Conservation (phyloP, 2,329 filamentous ascomycete genomes). For the Escovopsis sp. region DNA sequence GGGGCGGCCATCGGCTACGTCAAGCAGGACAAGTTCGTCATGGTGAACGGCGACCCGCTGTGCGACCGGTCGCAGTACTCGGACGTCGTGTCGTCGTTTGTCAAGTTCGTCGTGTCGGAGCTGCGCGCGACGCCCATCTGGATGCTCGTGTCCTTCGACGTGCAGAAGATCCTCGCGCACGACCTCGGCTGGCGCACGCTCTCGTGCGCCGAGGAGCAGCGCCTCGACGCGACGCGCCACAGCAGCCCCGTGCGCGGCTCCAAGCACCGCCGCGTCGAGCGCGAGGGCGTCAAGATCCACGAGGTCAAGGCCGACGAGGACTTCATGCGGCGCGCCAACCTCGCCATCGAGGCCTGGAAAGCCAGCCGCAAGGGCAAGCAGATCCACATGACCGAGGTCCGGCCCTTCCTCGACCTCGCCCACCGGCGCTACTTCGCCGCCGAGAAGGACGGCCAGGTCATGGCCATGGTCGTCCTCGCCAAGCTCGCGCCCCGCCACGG, state of each 20-base stretch:
- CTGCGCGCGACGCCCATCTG: constrained; percentile 63
- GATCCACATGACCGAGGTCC: constrained; percentile 79
- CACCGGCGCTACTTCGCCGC: constrained; percentile 81
- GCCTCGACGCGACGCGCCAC: constrained; percentile 61
- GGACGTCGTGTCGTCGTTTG: constrained; percentile 57
- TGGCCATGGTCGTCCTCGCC: constrained; percentile 66
- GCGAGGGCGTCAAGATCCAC: constrained; percentile 67
- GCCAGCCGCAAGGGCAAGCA: constrained; percentile 65
- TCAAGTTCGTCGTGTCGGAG: constrained; percentile 59
- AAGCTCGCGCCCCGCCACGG: constrained; percentile 68
- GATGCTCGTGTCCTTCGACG: constrained; percentile 68
- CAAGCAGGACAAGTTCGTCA: constrained; percentile 57
- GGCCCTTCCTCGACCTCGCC: constrained; percentile 69
- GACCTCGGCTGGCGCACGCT: constrained; percentile 79
- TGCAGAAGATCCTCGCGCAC: constrained; percentile 65
- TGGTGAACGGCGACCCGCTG: constrained; percentile 75
- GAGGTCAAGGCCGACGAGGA: constrained; percentile 57
- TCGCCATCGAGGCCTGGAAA: constrained; percentile 67
- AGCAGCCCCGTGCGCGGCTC: constrained; percentile 45
- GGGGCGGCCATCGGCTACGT: constrained; percentile 80
- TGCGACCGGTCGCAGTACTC: constrained; percentile 66
- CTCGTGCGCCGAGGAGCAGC: constrained; percentile 78
- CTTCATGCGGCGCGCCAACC: constrained; percentile 52
- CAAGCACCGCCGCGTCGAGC: constrained; percentile 68
- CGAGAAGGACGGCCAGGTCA: constrained; percentile 56